Evolutionary conservation across 352 stramenopile genomes (phyloP).

Genomic region (Phytophthora idaei): DNA sequence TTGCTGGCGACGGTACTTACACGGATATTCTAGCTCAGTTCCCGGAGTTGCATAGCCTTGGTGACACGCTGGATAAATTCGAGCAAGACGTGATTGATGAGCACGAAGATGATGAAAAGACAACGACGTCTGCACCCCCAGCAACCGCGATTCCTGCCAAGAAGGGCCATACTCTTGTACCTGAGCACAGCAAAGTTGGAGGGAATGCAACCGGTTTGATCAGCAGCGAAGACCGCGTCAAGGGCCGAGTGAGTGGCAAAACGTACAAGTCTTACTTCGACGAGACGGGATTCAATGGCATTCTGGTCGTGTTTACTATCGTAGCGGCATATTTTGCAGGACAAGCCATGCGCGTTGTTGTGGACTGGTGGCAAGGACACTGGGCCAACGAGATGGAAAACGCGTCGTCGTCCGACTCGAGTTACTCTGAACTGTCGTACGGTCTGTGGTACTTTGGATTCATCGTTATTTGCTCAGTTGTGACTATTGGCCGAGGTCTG

Average conservation of each 20-base stretch:
- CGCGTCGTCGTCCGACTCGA: conserved; percentile 19
- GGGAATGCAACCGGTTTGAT: conserved; percentile 16
- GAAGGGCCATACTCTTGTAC: neutral
- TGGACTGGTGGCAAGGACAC: conserved; percentile 48
- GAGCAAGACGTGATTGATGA: conserved; percentile 37
- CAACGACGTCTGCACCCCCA: neutral
- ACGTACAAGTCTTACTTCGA: conserved; percentile 45
- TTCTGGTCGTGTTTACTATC: conserved; percentile 31
- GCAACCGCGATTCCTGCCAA: conserved; percentile 1
- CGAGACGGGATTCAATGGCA: conserved; percentile 36
- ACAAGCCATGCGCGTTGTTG: conserved; percentile 27
- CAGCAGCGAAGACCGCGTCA: conserved; percentile 34
- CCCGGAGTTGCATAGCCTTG: conserved; percentile 32
- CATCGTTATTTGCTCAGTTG: conserved; percentile 30
- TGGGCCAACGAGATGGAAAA: conserved; percentile 37
- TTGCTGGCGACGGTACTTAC: conserved; percentile 33
- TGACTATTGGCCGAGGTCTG: conserved; percentile 30
- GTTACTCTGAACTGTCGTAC: conserved; percentile 45
- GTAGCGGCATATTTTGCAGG: conserved; percentile 18
- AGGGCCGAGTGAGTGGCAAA: conserved; percentile 32
- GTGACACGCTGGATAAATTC: conserved; percentile 18
- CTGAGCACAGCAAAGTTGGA: conserved; percentile 9
- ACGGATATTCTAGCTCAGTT: conserved; percentile 28
- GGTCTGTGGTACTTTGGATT: conserved; percentile 48
- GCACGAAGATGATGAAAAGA: conserved; percentile 9